Evolutionary conservation across 176 grass and related monocot genomes (phyloP), one percentile per base, ranked within the genome.

Genomic region (Oryza officinalis): DNA sequence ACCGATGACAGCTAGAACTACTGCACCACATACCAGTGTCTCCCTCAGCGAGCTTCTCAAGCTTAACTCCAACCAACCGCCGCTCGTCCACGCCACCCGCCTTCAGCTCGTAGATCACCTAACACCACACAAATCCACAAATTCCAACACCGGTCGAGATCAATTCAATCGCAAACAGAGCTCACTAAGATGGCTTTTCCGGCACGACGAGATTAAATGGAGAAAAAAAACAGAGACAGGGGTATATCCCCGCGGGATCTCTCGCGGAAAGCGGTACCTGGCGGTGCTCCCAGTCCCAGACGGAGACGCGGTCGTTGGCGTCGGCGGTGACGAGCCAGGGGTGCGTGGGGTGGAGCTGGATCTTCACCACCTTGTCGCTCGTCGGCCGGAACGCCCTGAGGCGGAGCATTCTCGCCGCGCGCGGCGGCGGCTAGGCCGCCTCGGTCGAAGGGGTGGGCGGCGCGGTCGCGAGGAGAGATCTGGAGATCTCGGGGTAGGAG

Each of bases 41-140:
- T 59, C 96, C 96, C 85, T 99, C 96, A 11, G 96, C 96, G 59
- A 99, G 91, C 77, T 99, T 98, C 89, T 99, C 96, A 30, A 99
- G 79, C 81, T 99, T 96, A 8, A 94, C 91, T 28, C 96, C 96
- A 2, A 99, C 93, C 74, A 99, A 79, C 49, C 96, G 86, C 70
- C 96, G 86, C 81, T 99, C 93, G 71, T 99, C 96, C 1, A 99
- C 91, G 14, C 96, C 96, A 31, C 96, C 96, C 2, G 96, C 96
- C 82, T 99, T 99, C 59, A 99, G 89, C 86, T 99, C 96, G 74
- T 99, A 99, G 77, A 99, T 96, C 27, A 99, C 92, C 96, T 99
- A 85, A 7, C 31, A 76, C 26, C 59, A 4, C 80, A 46, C 15
- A 65, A 71, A 45, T 15, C 15, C 72, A 72, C 9, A 25, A 57